phyloP scores from a whole-genome alignment of 306 rosid species.

The Vigna reflexopilosa region DNA sequence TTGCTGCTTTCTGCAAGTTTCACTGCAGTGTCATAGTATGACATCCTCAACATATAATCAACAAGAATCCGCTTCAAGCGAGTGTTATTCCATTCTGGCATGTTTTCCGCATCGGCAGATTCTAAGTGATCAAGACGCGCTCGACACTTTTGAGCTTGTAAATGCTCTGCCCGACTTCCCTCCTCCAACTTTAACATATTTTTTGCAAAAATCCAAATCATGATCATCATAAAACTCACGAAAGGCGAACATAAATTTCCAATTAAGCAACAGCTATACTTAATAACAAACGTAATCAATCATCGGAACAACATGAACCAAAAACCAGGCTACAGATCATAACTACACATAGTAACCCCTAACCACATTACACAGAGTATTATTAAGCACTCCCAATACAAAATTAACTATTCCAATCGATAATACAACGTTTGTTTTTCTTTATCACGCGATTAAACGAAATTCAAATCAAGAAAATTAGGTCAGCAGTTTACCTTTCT shows the following conservation, averaged over 20 bases:
- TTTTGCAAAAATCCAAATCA: conserved; percentile 22
- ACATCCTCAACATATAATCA: conserved; percentile 98
- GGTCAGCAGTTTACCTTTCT: conserved; percentile 68
- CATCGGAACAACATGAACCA: conserved; percentile 5
- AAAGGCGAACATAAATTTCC: background rate
- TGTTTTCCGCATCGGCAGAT: conserved; percentile 76
- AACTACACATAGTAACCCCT: conserved; percentile 14
- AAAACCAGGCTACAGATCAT: conserved; percentile 5
- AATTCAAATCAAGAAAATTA: conserved; percentile 32
- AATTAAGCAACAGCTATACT: background rate
- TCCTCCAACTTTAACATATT: conserved; percentile 76
- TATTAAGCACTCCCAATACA: conserved; percentile 26
- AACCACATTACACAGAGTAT: conserved; percentile 16
- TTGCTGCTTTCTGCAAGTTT: conserved; percentile 79
- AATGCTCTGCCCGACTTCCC: conserved; percentile 72
- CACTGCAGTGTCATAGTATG: conserved; percentile 82
- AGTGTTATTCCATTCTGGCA: conserved; percentile 75
- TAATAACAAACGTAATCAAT: background rate
- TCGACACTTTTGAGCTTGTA: conserved; percentile 92
- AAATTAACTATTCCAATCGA: background rate
- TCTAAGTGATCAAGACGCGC: conserved; percentile 82
- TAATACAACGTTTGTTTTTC: background rate
- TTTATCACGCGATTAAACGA: background rate
- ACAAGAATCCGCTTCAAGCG: conserved; percentile 91
- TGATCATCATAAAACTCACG: conserved; percentile 20